These are phyloP conservation scores for Phtheirospermum japonicum DNA, from an alignment of 257 asterid genomes.

Conservation along the genomic window DNA sequence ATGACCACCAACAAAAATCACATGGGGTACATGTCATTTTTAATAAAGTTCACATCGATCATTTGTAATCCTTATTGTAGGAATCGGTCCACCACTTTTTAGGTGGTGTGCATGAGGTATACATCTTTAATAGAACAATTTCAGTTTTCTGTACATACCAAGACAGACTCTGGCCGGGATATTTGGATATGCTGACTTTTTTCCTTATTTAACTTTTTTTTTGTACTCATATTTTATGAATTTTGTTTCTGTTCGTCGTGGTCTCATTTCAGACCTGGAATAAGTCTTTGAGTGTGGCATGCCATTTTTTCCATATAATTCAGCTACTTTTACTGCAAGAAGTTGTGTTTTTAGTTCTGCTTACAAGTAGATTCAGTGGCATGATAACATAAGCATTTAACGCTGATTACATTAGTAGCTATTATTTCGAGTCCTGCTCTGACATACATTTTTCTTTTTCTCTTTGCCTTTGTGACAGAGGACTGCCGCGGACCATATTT, in stretches of 20 bases:
- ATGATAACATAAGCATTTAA: constrained; percentile 2
- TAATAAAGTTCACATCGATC: constrained; percentile 2
- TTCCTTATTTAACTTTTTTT: neutral
- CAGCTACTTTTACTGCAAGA: constrained; percentile 1
- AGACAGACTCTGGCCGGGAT: neutral
- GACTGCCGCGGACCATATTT: constrained; percentile 81
- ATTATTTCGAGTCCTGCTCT: neutral
- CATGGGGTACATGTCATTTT: neutral
- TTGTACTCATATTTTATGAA: neutral
- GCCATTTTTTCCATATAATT: neutral
- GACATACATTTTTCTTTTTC: constrained; percentile 8
- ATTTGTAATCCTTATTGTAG: neutral
- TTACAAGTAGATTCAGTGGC: constrained; percentile 13
- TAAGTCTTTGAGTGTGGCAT: neutral
- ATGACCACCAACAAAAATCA: neutral
- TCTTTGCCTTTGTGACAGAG: constrained; percentile 48
- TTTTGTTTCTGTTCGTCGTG: neutral
- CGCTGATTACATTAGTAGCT: neutral
- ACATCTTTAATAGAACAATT: neutral
- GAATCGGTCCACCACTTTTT: neutral
- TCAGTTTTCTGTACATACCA: neutral
- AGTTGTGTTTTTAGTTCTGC: constrained; percentile 10
- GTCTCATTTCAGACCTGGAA: neutral
- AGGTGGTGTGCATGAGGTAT: neutral
- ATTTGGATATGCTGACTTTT: neutral